Evolutionary conservation across 495 filamentous ascomycete genomes (phyloP).

Genomic region (Penicillium herquei): DNA sequence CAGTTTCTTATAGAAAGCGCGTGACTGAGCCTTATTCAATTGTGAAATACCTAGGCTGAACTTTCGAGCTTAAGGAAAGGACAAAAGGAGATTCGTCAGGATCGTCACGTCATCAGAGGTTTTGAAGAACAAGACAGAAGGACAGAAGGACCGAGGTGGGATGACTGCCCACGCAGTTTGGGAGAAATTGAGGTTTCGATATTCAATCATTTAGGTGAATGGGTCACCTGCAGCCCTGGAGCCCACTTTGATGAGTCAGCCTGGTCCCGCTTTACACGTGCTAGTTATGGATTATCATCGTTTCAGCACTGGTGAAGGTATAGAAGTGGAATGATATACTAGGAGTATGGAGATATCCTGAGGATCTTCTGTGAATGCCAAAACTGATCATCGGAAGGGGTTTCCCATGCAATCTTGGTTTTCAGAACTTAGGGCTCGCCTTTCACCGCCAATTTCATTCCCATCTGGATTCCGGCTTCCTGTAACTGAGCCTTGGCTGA

Average conservation of each 20-base stretch:
- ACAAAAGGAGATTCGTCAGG: slow-evolving; percentile 48
- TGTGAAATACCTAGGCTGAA: background rate
- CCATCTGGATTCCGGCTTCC: background rate
- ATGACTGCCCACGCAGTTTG: slow-evolving; percentile 14
- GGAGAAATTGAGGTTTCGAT: background rate
- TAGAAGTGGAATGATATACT: background rate
- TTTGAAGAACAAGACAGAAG: slow-evolving; percentile 15
- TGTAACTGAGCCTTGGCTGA: background rate
- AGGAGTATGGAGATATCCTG: no score
- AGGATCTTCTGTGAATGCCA: no score
- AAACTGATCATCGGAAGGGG: no score
- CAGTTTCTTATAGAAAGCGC: slow-evolving; percentile 2
- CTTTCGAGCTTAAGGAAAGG: slow-evolving; percentile 25
- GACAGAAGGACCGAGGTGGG: slow-evolving; percentile 24
- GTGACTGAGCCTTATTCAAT: background rate
- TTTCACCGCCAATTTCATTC: slow-evolving; percentile 9
- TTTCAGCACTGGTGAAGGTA: background rate
- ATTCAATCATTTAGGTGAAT: slow-evolving; percentile 6
- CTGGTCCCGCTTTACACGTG: slow-evolving; percentile 1
- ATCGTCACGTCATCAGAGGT: slow-evolving; percentile 45
- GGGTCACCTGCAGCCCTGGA: slow-evolving; percentile 1
- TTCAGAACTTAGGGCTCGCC: background rate
- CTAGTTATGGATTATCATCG: background rate
- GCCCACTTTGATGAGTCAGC: slow-evolving; percentile 9
- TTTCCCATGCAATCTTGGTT: no score